Conservation (phyloP, 768 basidiomycete genomes). For the Tylopilus rubrobrunneus region DNA sequence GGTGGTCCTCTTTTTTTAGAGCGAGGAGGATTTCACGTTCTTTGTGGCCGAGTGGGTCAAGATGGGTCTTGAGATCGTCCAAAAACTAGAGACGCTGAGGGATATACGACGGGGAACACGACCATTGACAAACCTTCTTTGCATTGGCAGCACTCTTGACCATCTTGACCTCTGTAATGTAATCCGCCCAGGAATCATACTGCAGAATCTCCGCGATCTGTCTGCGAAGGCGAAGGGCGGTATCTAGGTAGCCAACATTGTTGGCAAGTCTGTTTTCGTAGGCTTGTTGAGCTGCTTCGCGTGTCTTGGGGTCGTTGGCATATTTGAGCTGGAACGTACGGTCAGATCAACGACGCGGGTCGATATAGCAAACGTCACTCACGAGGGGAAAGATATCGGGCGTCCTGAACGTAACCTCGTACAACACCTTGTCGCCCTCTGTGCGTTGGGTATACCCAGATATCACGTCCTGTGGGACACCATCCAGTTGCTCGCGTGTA, state of each 20-base stretch:
- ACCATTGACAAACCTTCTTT: background rate
- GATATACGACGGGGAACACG: background rate
- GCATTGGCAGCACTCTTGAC: no score
- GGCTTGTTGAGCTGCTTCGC: slow-evolving; percentile 59
- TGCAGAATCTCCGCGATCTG: slow-evolving; percentile 16
- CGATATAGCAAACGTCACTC: no score
- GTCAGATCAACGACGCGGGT: background rate
- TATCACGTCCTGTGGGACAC: slow-evolving; percentile 76
- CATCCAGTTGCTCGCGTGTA: slow-evolving; percentile 70
- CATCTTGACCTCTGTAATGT: no score
- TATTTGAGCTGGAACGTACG: slow-evolving; percentile 63
- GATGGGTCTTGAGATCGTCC: slow-evolving; percentile 66
- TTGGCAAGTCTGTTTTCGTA: slow-evolving; percentile 63
- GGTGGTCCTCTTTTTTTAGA: slow-evolving; percentile 73
- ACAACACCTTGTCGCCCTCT: slow-evolving; percentile 54
- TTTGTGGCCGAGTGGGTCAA: slow-evolving; percentile 66
- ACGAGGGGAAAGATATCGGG: slow-evolving; percentile 58
- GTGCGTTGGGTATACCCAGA: slow-evolving; percentile 65
- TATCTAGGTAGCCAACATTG: slow-evolving; percentile 69
- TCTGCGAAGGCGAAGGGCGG: slow-evolving; percentile 60
- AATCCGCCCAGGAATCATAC: no score
- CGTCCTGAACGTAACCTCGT: slow-evolving; percentile 76
- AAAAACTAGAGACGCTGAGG: slow-evolving; percentile 54
- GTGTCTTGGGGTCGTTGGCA: slow-evolving; percentile 66
- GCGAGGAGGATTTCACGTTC: slow-evolving; percentile 65